Evolutionary conservation across 78 protist genomes (phyloP).

Genomic region (Dictyostelium discoideum): DNA sequence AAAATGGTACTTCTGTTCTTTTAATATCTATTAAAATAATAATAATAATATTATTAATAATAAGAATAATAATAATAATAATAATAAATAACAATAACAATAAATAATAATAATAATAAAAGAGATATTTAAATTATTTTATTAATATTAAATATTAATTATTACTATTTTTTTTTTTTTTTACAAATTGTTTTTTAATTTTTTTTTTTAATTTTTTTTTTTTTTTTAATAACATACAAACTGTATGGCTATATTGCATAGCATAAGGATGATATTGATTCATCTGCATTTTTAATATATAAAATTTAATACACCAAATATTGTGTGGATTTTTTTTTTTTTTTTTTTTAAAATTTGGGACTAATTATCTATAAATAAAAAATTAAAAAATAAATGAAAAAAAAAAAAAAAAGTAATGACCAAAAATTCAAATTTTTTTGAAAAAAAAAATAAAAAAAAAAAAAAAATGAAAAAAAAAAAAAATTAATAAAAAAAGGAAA

Average conservation of each 20-base stretch:
- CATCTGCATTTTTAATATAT: neutral
- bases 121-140: no score
- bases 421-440: no score
- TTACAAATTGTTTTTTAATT: no score
- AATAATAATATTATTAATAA: no score
- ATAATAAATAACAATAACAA: no score
- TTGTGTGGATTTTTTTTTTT: neutral
- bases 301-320: neutral
- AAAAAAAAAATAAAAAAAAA: no score
- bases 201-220: neutral
- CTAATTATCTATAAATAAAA: neutral
- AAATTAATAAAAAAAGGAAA: no score
- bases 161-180: neutral
- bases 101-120: no score
- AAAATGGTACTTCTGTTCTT: constrained; percentile 76
- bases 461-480: no score
- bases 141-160: neutral
- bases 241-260: neutral
- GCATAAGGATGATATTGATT: neutral
- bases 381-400: no score
- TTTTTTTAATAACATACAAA: neutral
- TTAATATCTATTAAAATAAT: constrained; percentile 16
- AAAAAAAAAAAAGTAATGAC: no score
- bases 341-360: neutral
- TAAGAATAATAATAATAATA: neutral